Evolutionary conservation across 495 filamentous ascomycete species (phyloP).

Genomic region (Paragyromitra xinjiangensis): DNA sequence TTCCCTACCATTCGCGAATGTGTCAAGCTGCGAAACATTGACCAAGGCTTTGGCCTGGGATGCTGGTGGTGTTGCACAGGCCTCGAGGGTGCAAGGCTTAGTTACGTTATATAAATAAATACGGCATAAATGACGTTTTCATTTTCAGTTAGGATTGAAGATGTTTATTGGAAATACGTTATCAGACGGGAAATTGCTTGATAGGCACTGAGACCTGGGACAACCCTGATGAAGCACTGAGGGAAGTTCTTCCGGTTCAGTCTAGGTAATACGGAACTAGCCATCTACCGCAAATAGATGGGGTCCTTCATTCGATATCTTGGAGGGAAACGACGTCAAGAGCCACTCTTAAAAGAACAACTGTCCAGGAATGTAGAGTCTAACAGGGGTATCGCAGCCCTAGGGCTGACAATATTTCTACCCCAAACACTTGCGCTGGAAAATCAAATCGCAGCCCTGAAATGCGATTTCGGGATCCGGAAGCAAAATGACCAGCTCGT

Average conservation of each 20-base stretch:
- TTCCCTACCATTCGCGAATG: slow-evolving; percentile 11
- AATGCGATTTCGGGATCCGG: slow-evolving; percentile 10
- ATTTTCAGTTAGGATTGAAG: not conserved
- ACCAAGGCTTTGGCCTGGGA: slow-evolving; percentile 11
- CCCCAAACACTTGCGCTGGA: not conserved
- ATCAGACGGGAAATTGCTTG: not conserved
- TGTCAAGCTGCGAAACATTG: slow-evolving; percentile 5
- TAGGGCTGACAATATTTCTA: not conserved
- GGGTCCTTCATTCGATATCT: not conserved
- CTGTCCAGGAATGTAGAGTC: not conserved
- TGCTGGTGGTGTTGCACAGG: not conserved
- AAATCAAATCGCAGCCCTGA: not conserved
- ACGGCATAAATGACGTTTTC: slow-evolving; percentile 1
- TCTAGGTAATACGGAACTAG: not conserved
- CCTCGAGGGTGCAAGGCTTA: not conserved
- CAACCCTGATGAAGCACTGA: slow-evolving; percentile 4
- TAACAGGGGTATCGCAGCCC: slow-evolving; percentile 14
- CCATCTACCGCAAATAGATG: slow-evolving; percentile 1
- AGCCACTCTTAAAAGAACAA: not conserved
- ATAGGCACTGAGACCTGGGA: not conserved
- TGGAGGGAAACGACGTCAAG: not conserved
- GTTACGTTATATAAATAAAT: slow-evolving; percentile 21
- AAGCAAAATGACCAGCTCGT: slow-evolving; percentile 4
- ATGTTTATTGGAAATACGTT: not conserved
- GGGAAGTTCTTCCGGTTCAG: not conserved